Conservation (phyloP, 305 asterid genomes). For the Lippia alba region DNA sequence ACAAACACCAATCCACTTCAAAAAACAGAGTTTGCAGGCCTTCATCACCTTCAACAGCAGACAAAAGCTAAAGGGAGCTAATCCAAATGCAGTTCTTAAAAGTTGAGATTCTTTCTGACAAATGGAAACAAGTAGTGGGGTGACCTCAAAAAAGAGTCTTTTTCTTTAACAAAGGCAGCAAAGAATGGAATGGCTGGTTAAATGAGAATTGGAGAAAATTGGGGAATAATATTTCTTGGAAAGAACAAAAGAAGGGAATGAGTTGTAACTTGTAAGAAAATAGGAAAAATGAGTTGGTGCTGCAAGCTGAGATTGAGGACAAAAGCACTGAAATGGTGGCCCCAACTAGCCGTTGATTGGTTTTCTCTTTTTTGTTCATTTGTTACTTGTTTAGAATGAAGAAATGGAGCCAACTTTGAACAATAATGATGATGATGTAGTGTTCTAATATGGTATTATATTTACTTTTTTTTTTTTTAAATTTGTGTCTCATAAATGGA, state of each 20-base stretch:
- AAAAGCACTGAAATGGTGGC: slow-evolving; percentile 39
- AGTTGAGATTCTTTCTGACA: slow-evolving; percentile 34
- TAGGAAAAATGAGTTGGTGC: slow-evolving; percentile 3
- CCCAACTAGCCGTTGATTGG: slow-evolving; percentile 34
- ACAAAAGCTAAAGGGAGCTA: slow-evolving; percentile 4
- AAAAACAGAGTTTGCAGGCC: slow-evolving; percentile 37
- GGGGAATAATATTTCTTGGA: slow-evolving; percentile 30
- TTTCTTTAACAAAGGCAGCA: slow-evolving; percentile 32
- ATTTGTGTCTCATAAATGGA: too few relatives aligned
- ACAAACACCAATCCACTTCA: slow-evolving; percentile 42
- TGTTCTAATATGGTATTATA: too few relatives aligned
- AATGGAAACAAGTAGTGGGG: slow-evolving; percentile 5
- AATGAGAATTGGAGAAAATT: slow-evolving; percentile 32
- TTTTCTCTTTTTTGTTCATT: slow-evolving; percentile 28
- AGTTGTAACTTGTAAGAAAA: neutral
- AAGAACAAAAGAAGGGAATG: slow-evolving; percentile 31
- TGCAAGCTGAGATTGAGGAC: slow-evolving; percentile 37
- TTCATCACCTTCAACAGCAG: slow-evolving; percentile 31
- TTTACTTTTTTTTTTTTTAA: too few relatives aligned
- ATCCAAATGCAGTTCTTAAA: slow-evolving; percentile 35
- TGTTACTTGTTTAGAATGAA: neutral
- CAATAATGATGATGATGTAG: neutral
- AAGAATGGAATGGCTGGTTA: neutral
- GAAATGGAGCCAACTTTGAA: slow-evolving; percentile 2
- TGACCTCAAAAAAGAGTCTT: slow-evolving; percentile 31